Evolutionary conservation across 2,329 filamentous ascomycete genomes (phyloP).

Genomic region (Stemphylium lycopersici): DNA sequence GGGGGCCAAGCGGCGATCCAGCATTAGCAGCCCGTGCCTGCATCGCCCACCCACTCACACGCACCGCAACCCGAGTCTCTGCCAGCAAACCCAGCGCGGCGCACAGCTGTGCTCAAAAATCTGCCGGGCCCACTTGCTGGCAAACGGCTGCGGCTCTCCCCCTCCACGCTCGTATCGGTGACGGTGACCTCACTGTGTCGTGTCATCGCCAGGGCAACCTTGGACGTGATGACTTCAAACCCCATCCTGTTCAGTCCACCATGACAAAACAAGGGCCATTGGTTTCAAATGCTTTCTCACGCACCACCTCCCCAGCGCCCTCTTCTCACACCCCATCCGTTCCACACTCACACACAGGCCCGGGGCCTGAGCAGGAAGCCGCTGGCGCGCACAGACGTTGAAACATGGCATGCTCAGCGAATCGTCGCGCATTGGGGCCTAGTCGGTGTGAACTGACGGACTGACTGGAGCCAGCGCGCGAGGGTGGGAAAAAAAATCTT

Average conservation of each 20-base stretch:
- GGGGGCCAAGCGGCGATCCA: conserved; percentile 11
- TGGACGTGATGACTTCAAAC: background rate
- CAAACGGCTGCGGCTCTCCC: background rate
- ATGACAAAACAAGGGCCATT: background rate
- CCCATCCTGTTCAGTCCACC: background rate
- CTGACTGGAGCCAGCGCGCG: conserved; percentile 11
- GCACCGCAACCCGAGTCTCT: background rate
- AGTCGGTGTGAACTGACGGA: background rate
- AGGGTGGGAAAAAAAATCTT: background rate
- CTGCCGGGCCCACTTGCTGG: conserved; percentile 1
- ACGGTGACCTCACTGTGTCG: conserved; percentile 1
- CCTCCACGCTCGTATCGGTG: background rate
- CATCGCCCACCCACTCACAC: background rate
- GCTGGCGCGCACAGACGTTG: conserved; percentile 22
- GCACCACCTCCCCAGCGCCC: background rate
- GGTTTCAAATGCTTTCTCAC: conserved; percentile 4
- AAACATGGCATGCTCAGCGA: conserved; percentile 32
- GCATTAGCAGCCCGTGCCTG: background rate
- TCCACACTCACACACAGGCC: conserved; percentile 16
- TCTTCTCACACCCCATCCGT: conserved; percentile 25
- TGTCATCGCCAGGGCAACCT: conserved; percentile 4
- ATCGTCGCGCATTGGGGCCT: conserved; percentile 20
- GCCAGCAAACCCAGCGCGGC: background rate
- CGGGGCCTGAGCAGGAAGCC: conserved; percentile 6
- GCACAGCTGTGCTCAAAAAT: background rate